Conservation (phyloP, 1,284 basidiomycete genomes). For the Apiotrichum gamsii region DNA sequence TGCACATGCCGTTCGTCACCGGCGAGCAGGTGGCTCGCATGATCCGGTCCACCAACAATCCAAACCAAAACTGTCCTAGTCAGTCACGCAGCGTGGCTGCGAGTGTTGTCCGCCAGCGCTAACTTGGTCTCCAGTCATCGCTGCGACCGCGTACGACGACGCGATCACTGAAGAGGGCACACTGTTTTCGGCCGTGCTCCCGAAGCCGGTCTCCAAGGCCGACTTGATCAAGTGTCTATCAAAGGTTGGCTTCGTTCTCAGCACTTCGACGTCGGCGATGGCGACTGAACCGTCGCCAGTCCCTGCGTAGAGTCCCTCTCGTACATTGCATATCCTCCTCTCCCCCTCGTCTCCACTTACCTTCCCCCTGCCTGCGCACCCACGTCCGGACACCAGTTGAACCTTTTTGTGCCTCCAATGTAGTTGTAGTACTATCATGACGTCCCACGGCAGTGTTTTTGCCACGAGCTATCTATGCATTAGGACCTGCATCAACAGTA, state of each 20-base stretch:
- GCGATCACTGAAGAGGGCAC: constrained; percentile 73
- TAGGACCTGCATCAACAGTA: background rate
- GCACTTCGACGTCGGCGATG: background rate
- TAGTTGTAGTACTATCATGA: background rate
- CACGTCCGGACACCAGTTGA: background rate
- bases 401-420: background rate
- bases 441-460: background rate
- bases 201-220: constrained; percentile 80
- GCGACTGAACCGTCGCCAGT: background rate
- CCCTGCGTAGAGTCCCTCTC: background rate
- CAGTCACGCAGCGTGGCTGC: too few species aligned
- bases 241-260: constrained; percentile 64
- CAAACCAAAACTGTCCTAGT: constrained; percentile 47
- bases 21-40: constrained; percentile 48
- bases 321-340: background rate
- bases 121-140: constrained; percentile 45
- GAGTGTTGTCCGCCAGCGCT: too few species aligned
- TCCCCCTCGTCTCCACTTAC: background rate
- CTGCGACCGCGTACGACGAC: constrained; percentile 52
- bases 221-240: constrained; percentile 71
- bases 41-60: constrained; percentile 47
- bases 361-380: background rate
- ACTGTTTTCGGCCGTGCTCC: constrained; percentile 75
- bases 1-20: constrained; percentile 44
- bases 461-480: background rate